Evolutionary conservation across 805 yeast species (phyloP).

Genomic region (Saccharomycopsis synnaedendra): DNA sequence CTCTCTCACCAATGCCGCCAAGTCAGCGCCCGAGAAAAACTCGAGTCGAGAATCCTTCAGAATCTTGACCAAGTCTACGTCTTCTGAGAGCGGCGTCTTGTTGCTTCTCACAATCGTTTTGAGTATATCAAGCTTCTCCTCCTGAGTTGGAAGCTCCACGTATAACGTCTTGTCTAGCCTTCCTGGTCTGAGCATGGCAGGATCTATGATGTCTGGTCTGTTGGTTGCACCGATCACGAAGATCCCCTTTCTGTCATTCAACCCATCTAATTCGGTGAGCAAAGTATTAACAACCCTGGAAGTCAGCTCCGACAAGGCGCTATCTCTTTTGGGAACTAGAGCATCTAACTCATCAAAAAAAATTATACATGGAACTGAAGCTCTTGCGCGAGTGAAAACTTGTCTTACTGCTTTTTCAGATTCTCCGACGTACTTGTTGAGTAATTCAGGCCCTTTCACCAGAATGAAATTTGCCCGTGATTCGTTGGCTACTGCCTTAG

Average conservation of each 20-base stretch:
- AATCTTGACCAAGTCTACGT: slow-evolving; percentile 47
- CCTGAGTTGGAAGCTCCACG: slow-evolving; percentile 75
- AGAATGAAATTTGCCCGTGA: slow-evolving; percentile 93
- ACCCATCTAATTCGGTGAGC: slow-evolving; percentile 89
- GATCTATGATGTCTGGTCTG: slow-evolving; percentile 96
- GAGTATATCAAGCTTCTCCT: slow-evolving; percentile 74
- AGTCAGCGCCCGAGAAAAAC: slow-evolving; percentile 93
- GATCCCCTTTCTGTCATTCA: slow-evolving; percentile 85
- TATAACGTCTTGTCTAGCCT: slow-evolving; percentile 86
- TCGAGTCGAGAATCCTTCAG: slow-evolving; percentile 73
- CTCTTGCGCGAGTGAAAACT: slow-evolving; percentile 85
- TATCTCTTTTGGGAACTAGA: slow-evolving; percentile 86
- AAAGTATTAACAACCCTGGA: slow-evolving; percentile 91
- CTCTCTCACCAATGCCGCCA: slow-evolving; percentile 83
- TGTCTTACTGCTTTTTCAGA: slow-evolving; percentile 90
- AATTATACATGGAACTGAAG: slow-evolving; percentile 87
- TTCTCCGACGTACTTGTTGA: slow-evolving; percentile 94
- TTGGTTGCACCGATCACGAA: slow-evolving; percentile 96
- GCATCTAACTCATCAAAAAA: slow-evolving; percentile 97
- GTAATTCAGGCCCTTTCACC: slow-evolving; percentile 89
- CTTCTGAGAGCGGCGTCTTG: slow-evolving; percentile 54
- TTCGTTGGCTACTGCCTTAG: slow-evolving; percentile 97
- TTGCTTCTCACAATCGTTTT: slow-evolving; percentile 61
- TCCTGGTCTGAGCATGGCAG: slow-evolving; percentile 97
- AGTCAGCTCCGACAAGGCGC: slow-evolving; percentile 77